Base-by-base conservation (phyloP, 2,329 filamentous ascomycete genomes). In the Diaporthe longicolla region DNA sequence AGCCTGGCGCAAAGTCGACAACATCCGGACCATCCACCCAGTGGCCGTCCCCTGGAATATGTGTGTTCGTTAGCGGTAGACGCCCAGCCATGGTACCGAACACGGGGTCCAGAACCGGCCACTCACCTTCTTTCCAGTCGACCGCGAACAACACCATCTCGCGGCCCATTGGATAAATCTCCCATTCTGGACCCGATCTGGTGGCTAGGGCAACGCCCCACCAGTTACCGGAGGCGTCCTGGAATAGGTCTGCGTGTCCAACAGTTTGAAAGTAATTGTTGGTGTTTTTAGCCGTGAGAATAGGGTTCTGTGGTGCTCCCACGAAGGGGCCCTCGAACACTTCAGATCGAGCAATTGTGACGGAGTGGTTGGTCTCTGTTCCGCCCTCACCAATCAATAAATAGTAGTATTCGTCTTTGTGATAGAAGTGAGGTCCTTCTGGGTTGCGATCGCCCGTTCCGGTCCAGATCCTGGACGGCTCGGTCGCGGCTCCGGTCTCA, bases 91-190 rank as follows among this genome's bases (percentile, higher is more conserved):
- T 87, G 4, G 76, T 75, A 3, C 87, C 88, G 1, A 80, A 77
- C 5, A 89, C 83, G 1, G 82, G 84, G 29, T 81, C 63, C 70
- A 86, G 76, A 66, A 85, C 55, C 0, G 89, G 89, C 86, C 87
- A 90, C 9, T 85, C 83, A 0, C 83, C 85, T 5, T 83, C 79
- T 0, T 83, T 74, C 89, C 88, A 91, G 0, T 81, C 86, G 2
- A 85, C 87, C 0, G 86, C 83, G 15, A 83, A 84, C 5, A 89
- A 79, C 0, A 89, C 84, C 0, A 86, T 85, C 78, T 91, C 89
- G 13, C 89, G 82, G 1, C 88, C 89, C 88, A 90, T 89, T 0
- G 87, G 87, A 76, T 86, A 89, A 26, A 81, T 80, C 37, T 78
- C 76, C 76, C 80, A 87, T 21, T 80, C 80, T 0, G 85, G 83